Conservation (phyloP, 345 rosid species). For the Rhodamnia argentea region DNA sequence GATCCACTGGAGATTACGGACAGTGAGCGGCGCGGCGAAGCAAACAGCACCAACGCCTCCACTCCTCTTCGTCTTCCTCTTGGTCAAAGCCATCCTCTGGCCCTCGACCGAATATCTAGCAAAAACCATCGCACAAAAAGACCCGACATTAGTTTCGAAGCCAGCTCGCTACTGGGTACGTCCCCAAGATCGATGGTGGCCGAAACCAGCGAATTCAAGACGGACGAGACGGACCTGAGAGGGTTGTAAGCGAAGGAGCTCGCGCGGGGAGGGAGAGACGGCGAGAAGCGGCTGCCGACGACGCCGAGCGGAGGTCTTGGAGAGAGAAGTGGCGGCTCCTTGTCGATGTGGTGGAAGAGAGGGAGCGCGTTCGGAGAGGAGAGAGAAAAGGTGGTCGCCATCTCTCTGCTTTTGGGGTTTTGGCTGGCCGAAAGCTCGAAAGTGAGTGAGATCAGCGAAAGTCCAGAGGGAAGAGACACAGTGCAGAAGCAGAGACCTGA, state of each 20-base stretch:
- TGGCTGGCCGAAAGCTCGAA: neutral
- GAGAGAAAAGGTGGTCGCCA: neutral
- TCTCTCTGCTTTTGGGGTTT: neutral
- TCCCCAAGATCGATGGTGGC: neutral
- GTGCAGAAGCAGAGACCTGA: neutral
- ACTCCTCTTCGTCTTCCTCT: constrained; percentile 18
- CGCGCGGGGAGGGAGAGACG: constrained; percentile 10
- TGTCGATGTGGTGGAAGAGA: neutral
- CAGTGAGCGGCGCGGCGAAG: constrained; percentile 40
- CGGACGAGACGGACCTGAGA: constrained; percentile 24
- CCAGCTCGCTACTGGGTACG: neutral
- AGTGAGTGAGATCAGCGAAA: accelerated
- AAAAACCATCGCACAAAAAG: neutral
- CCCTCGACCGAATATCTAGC: constrained; percentile 26
- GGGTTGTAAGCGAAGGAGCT: constrained; percentile 40
- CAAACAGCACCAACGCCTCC: constrained; percentile 55
- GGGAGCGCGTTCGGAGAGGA: constrained; percentile 24
- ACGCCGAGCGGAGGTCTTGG: neutral
- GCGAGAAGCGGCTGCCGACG: neutral
- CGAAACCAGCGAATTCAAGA: neutral
- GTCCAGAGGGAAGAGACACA: neutral
- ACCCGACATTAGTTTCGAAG: neutral
- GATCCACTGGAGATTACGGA: constrained; percentile 63
- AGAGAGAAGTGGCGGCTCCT: constrained; percentile 4
- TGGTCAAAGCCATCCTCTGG: constrained; percentile 9